Evolutionary conservation across 768 basidiomycete species (phyloP), one percentile per base, ranked within the genome.

Genomic region (Neoboletus subvelutipes): DNA sequence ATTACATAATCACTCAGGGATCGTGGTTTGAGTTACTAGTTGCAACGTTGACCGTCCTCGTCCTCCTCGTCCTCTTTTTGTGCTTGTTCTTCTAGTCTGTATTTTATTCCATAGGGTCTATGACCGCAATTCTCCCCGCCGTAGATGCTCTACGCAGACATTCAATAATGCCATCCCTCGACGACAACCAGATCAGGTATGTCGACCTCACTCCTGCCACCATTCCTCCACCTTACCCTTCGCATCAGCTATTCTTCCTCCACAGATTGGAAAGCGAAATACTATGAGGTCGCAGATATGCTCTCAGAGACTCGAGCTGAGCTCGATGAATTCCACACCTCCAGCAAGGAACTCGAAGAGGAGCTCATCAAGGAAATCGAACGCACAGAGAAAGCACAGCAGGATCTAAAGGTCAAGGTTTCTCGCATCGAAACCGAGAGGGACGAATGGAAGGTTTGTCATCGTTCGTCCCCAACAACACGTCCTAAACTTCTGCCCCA

Each of bases 291-390:
- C 51, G 83, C 86, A 50, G 88, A 92, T 59, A 90, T 93, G 83
- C 80, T 95, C 62, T 71, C 84, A 33, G 90, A 94, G 72, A 92
- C 93, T 34, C 83, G 88, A 57, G 79, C 84, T 12, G 93, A 94
- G 73, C 86, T 96, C 50, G 86, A 89, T 68, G 90, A 95, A 66
- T 93, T 93, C 70, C 88, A 92, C 66, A 79, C 86, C 64, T 86
- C 90, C 59, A 88, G 90, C 77, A 92, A 90, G 74, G 93, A 95
- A 62, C 83, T 96, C 36, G 94, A 96, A 75, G 90, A 93, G 55
- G 96, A 98, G 74, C 76, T 98, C 63, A 94, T 95, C 79, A 82
- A 82, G 60, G 96, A 98, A 71, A 77, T 98, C 55, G 90, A 91
- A 68, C 80, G 88, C 52, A 90, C 92, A 40, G 92, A 95, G 76